phyloP scores from a whole-genome alignment of 306 rosid genomes.

The Calophaca sinica region DNA sequence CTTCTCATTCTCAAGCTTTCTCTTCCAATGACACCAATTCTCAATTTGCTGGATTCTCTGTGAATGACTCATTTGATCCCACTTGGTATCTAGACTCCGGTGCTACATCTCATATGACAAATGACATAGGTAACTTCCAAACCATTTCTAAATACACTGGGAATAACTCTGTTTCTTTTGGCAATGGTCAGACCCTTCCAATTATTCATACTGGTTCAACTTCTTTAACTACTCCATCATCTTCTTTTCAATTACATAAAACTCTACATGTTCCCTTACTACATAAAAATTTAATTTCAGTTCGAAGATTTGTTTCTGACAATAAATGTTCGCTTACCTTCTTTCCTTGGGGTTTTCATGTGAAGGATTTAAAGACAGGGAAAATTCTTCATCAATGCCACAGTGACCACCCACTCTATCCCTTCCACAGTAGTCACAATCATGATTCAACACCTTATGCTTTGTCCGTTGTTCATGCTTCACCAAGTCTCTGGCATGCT shows the following conservation, averaged over 20 bases:
- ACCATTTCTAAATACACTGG: background rate
- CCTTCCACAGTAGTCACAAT: background rate
- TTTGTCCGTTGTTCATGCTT: background rate
- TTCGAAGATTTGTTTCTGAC: background rate
- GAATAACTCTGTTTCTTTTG: background rate
- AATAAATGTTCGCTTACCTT: background rate
- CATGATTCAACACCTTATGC: background rate
- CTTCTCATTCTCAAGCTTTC: background rate
- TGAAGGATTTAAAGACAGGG: background rate
- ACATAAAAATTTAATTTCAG: background rate
- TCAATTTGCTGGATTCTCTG: background rate
- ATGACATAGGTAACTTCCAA: background rate
- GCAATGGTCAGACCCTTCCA: background rate
- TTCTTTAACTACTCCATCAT: background rate
- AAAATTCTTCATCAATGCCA: background rate
- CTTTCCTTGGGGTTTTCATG: background rate
- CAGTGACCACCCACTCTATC: background rate
- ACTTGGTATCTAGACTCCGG: background rate
- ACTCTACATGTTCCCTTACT: background rate
- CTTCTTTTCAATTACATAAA: background rate
- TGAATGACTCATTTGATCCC: background rate
- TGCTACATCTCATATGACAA: background rate
- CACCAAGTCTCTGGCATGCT: background rate
- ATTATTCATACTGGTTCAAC: background rate
- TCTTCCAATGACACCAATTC: background rate